phyloP scores from a whole-genome alignment of 345 rosid genomes.

The Mangifera indica region DNA sequence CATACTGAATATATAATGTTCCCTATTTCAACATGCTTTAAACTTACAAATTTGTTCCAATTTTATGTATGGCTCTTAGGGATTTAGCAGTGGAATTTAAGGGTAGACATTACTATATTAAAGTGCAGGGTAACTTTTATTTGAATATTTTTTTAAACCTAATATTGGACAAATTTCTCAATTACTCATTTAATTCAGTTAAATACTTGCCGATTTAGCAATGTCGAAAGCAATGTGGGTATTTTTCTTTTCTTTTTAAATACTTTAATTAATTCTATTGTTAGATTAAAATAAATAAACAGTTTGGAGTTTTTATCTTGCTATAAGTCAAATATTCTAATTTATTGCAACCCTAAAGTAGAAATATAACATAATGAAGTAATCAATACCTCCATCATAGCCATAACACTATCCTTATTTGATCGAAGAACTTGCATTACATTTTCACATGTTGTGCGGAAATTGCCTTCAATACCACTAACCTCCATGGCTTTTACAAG shows the following conservation, averaged over 20 bases:
- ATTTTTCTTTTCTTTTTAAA: no score
- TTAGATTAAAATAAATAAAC: not conserved
- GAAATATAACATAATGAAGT: not conserved
- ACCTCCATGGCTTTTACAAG: slow-evolving; percentile 99
- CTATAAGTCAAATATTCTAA: no score
- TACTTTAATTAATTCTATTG: not conserved
- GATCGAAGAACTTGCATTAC: slow-evolving; percentile 96
- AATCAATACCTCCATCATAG: slow-evolving; percentile 89
- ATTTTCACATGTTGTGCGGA: slow-evolving; percentile 90
- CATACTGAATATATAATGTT: no score
- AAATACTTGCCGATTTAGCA: not conserved
- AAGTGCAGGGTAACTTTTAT: not conserved
- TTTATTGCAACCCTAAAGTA: slow-evolving; percentile 2
- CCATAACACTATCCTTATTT: slow-evolving; percentile 92
- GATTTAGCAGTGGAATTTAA: not conserved
- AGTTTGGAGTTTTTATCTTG: not conserved
- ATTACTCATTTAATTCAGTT: no score
- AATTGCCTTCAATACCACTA: slow-evolving; percentile 95
- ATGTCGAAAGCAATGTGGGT: not conserved
- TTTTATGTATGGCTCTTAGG: not conserved
- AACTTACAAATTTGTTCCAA: not conserved
- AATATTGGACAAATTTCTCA: not conserved
- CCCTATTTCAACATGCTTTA: no score
- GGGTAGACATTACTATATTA: not conserved
- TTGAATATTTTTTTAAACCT: not conserved